Conservation (phyloP, 805 yeast species). For the Tetrapisispora taiwanensis region DNA sequence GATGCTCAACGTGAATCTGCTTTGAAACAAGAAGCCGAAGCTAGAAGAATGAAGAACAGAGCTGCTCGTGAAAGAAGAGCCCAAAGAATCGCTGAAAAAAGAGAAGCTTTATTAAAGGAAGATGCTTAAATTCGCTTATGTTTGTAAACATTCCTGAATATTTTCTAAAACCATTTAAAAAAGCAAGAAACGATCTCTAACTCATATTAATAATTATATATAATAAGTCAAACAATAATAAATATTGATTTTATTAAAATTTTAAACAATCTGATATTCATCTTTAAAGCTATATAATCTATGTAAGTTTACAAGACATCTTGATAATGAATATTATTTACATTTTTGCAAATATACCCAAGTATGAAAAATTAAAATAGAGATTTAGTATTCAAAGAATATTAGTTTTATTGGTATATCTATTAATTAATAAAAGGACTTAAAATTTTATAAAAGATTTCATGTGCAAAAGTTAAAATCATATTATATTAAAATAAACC, state of each 20-base stretch:
- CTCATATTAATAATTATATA: neutral
- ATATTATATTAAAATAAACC: constrained; percentile 91
- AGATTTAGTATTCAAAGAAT: no score
- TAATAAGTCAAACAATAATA: neutral
- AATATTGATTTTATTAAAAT: neutral
- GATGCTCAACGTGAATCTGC: constrained; percentile 99
- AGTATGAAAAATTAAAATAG: no score
- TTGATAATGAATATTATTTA: no score
- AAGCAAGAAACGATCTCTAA: neutral
- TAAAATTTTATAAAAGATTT: no score
- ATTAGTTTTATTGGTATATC: no score
- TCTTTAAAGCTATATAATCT: no score
- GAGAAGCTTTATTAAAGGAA: constrained; percentile 85
- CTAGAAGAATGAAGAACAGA: constrained; percentile 97
- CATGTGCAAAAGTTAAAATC: no score
- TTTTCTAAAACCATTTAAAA: neutral
- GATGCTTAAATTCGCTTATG: constrained; percentile 34
- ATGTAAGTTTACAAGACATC: no score
- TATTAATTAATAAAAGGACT: no score
- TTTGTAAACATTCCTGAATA: neutral
- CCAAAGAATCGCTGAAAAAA: constrained; percentile 94
- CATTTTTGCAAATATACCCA: no score
- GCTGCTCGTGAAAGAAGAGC: constrained; percentile 99
- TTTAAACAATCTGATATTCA: neutral
- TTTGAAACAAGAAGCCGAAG: constrained; percentile 97